Conservation (phyloP, 768 basidiomycete genomes). For the Russula compacta region DNA sequence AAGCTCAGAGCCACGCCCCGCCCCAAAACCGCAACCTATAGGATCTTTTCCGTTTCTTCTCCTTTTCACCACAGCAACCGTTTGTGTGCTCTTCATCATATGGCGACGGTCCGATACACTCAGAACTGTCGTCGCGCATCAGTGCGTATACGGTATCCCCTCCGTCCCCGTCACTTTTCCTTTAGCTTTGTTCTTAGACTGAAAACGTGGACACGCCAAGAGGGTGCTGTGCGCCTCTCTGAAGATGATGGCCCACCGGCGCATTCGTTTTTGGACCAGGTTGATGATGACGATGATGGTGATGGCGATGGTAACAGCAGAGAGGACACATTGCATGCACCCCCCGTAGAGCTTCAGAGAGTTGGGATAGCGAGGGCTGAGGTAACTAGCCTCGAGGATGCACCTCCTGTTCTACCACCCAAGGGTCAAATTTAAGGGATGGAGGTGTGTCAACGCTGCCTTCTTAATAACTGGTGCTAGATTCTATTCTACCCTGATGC, state of each 20-base stretch:
- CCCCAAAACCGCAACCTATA: slow-evolving; percentile 54
- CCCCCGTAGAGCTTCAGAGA: not conserved
- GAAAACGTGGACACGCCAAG: slow-evolving; percentile 42
- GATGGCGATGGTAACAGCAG: slow-evolving; percentile 27
- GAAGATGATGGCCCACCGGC: slow-evolving; percentile 60
- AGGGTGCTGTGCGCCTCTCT: slow-evolving; percentile 54
- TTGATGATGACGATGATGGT: slow-evolving; percentile 32
- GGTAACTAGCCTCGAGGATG: not conserved
- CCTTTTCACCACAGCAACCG: slow-evolving; percentile 45
- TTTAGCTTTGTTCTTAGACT: slow-evolving; percentile 31
- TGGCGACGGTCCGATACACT: slow-evolving; percentile 51
- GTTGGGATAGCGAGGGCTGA: not conserved
- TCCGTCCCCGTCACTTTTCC: too few relatives aligned
- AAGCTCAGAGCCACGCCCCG: slow-evolving; percentile 30
- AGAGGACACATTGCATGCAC: not conserved
- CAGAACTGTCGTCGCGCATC: slow-evolving; percentile 48
- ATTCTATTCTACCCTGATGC: not conserved
- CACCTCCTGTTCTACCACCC: not conserved
- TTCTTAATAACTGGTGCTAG: not conserved
- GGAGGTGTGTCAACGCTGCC: not conserved
- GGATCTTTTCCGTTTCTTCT: slow-evolving; percentile 45
- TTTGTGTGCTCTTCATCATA: slow-evolving; percentile 48
- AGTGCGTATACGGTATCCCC: slow-evolving; percentile 29
- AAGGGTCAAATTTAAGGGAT: not conserved
- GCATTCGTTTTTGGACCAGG: slow-evolving; percentile 48